phyloP scores from a whole-genome alignment of 176 grass and related monocot species.

The Themeda triandra region DNA sequence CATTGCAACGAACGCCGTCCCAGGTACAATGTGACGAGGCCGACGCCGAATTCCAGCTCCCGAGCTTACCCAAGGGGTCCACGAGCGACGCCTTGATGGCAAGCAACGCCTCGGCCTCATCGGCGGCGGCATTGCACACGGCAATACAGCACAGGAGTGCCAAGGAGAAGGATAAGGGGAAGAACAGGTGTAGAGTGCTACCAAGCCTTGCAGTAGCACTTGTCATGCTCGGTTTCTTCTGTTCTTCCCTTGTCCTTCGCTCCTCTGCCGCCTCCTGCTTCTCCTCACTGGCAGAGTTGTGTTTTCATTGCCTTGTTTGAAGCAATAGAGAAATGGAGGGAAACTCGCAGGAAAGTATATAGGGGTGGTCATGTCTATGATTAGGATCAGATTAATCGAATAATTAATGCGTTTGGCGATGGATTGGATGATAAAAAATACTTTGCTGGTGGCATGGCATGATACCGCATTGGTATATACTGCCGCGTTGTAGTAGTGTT shows the following conservation, averaged over 20 bases:
- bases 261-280: slow-evolving; percentile 29
- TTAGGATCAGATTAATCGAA: slow-evolving; percentile 40
- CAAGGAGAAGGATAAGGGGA: slow-evolving; percentile 46
- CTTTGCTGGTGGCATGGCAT: slow-evolving; percentile 25
- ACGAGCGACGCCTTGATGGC: slow-evolving; percentile 62
- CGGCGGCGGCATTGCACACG: slow-evolving; percentile 38
- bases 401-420: slow-evolving; percentile 27
- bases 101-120: slow-evolving; percentile 54
- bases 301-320: slow-evolving; percentile 47
- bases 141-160: slow-evolving; percentile 37
- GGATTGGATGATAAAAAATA: slow-evolving; percentile 23
- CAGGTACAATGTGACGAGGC: slow-evolving; percentile 55
- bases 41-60: slow-evolving; percentile 44
- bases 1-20: slow-evolving; percentile 65
- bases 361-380: slow-evolving; percentile 30
- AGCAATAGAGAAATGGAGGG: slow-evolving; percentile 60
- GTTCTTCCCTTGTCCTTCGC: slow-evolving; percentile 35
- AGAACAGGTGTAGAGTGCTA: slow-evolving; percentile 42
- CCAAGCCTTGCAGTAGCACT: slow-evolving; percentile 41
- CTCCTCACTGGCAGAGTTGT: slow-evolving; percentile 28
- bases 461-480: slow-evolving; percentile 21
- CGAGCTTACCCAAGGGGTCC: slow-evolving; percentile 53
- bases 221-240: slow-evolving; percentile 51
- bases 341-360: slow-evolving; percentile 53
- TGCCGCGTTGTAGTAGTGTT: slow-evolving; percentile 27